These are phyloP conservation scores for Coffea eugenioides DNA, from an alignment of 257 asterid genomes.

Conservation along the genomic window DNA sequence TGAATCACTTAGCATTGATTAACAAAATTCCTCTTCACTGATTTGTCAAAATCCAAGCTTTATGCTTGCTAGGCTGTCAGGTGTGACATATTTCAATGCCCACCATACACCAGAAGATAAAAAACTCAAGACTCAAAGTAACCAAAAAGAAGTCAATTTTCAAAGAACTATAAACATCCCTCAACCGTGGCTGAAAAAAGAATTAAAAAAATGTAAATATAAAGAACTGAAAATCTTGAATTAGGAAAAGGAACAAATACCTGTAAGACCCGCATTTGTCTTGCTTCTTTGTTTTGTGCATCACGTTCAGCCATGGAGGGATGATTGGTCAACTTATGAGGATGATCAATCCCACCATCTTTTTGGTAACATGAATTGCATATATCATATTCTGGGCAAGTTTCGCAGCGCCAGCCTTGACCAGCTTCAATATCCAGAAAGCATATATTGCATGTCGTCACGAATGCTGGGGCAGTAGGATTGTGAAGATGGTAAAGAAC, in stretches of 20 bases:
- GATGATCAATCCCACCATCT: slow-evolving; percentile 81
- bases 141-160: background rate
- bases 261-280: slow-evolving; percentile 84
- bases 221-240: background rate
- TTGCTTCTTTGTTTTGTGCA: slow-evolving; percentile 94
- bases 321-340: slow-evolving; percentile 78
- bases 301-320: slow-evolving; percentile 74
- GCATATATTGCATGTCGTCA: slow-evolving; percentile 63
- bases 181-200: background rate
- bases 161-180: background rate
- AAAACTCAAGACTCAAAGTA: background rate
- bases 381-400: slow-evolving; percentile 88
- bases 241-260: slow-evolving; percentile 31
- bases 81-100: background rate
- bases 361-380: slow-evolving; percentile 85
- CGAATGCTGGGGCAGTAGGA: slow-evolving; percentile 98
- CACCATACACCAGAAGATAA: background rate
- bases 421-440: slow-evolving; percentile 90
- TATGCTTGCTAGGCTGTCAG: background rate
- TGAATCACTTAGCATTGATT: background rate
- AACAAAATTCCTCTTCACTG: background rate
- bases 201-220: background rate
- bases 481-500: slow-evolving; percentile 97
- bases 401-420: slow-evolving; percentile 98
- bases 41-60: background rate